Base-by-base conservation (phyloP, 23 red algal species). In the Gracilaria gracilis region DNA sequence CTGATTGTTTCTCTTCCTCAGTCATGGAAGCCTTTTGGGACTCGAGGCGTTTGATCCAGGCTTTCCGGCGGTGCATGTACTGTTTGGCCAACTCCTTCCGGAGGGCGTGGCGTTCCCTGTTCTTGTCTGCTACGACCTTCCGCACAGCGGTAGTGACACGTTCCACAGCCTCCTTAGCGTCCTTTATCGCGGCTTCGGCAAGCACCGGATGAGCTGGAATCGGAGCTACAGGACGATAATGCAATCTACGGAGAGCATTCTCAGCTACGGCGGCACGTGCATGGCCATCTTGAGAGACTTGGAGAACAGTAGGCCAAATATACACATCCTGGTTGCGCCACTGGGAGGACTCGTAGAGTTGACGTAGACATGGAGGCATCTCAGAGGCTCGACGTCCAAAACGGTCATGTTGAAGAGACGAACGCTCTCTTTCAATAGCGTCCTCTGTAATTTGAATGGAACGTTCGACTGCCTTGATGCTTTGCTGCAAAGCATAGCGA, bases 251-350 rank as follows among this genome's bases (percentile, higher is more conserved):
- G 21, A 92, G 62, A 37, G 75, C 78, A 48, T 58, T 23, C 35
- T 92, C 55, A 0, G 88, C 88, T 28, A 69, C 44, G 15, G 61
- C 77, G 9, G 88, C 75, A 46, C 57, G 76, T 16, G 48, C 55
- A 75, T 92, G 88, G 17, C 88, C 88, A 51, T 39, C 35, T 15
- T 49, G 35, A 13, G 88, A 67, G 64, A 82, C 19, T 53, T 21
- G n/a, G 24, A 83, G 79, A 54, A 92, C 88, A 82, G 53, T 57
- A 49, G 76, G 61, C 88, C 88, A 92, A 40, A 82, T 61, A 74
- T 92, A 92, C 36, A 92, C 88, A 37, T 54, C 47, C 34, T 82
- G 77, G 34, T 81, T 69, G 37, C 77, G 61, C 88, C 88, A 92
- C 44, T 61, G 32, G 9, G 72, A 75, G 34, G 88, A 57, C 42